phyloP scores from a whole-genome alignment of 306 rosid species.

The Boehmeria nivea region DNA sequence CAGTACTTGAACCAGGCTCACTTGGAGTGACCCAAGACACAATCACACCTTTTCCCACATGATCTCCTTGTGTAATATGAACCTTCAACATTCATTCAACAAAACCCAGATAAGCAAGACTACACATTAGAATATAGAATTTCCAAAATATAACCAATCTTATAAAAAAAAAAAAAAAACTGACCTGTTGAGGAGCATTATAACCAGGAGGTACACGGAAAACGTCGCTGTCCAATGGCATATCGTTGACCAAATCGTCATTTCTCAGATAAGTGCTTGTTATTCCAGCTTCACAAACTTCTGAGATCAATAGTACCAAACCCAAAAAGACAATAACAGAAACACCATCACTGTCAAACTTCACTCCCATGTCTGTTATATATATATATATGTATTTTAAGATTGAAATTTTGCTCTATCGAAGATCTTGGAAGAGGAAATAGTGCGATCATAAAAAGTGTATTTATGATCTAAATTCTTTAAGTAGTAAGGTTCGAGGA shows the following conservation, averaged over 20 bases:
- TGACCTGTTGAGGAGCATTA: conserved; percentile 81
- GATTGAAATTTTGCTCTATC: too few species aligned
- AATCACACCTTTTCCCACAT: conserved; percentile 61
- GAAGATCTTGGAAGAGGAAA: too few species aligned
- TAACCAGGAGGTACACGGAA: conserved; percentile 56
- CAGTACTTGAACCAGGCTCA: conserved; percentile 58
- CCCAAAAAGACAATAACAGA: conserved; percentile 9
- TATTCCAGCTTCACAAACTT: conserved; percentile 42
- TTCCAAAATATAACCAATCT: background rate
- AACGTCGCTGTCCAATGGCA: conserved; percentile 56
- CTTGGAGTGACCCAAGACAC: conserved; percentile 74
- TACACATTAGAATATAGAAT: conserved; percentile 1
- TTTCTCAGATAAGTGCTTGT: conserved; percentile 45
- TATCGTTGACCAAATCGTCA: conserved; percentile 35
- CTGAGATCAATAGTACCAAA: conserved; percentile 24
- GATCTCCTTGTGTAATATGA: conserved; percentile 90
- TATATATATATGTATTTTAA: too few species aligned
- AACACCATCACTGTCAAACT: background rate
- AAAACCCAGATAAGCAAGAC: conserved; percentile 6
- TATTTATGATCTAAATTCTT: too few species aligned
- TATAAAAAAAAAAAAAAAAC: background rate
- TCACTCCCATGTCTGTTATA: conserved; percentile 6
- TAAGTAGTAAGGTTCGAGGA: too few species aligned
- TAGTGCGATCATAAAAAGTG: too few species aligned
- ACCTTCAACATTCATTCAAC: conserved; percentile 39